Percentiles rank a stretch among this genome's conserved stretches.
These are phyloP conservation scores for Dioscorea alata DNA, from an alignment of 106 monocot species.

Conservation along the genomic window DNA sequence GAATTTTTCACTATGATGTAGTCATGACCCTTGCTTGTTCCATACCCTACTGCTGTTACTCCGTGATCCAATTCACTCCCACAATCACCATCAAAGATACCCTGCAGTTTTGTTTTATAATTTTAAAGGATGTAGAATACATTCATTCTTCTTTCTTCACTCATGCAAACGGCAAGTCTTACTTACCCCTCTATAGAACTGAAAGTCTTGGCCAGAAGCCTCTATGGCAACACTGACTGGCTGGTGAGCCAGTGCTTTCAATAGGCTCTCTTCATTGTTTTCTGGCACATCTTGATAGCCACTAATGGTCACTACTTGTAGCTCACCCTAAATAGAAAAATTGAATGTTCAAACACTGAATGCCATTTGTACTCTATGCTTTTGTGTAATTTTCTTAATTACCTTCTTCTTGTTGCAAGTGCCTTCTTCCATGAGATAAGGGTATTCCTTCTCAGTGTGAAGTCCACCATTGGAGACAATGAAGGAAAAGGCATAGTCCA, in stretches of 20 bases:
- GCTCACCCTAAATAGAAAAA: constrained; percentile 13
- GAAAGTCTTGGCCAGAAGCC: constrained; percentile 39
- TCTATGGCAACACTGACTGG: constrained; percentile 45
- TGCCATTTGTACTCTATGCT: background rate
- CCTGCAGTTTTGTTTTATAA: constrained; percentile 10
- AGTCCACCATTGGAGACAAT: constrained; percentile 23
- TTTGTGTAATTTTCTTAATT: background rate
- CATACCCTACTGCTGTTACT: constrained; percentile 37
- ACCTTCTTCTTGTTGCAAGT: constrained; percentile 36
- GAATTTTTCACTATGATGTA: constrained; percentile 45
- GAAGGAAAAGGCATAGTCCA: constrained; percentile 40
- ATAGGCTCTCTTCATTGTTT: constrained; percentile 29
- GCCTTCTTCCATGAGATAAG: constrained; percentile 34
- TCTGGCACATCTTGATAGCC: constrained; percentile 36
- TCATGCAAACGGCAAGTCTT: background rate
- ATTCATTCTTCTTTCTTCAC: background rate
- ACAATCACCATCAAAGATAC: constrained; percentile 32
- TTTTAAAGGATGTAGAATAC: background rate
- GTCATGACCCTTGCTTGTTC: constrained; percentile 22
- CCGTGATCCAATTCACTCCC: constrained; percentile 40
- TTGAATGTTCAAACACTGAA: background rate
- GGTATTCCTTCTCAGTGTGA: constrained; percentile 34
- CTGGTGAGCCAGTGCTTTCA: constrained; percentile 34
- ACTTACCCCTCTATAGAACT: constrained; percentile 41
- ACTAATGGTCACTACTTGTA: constrained; percentile 21